Conservation (phyloP, 495 filamentous ascomycete genomes). For the Niebla homalea region DNA sequence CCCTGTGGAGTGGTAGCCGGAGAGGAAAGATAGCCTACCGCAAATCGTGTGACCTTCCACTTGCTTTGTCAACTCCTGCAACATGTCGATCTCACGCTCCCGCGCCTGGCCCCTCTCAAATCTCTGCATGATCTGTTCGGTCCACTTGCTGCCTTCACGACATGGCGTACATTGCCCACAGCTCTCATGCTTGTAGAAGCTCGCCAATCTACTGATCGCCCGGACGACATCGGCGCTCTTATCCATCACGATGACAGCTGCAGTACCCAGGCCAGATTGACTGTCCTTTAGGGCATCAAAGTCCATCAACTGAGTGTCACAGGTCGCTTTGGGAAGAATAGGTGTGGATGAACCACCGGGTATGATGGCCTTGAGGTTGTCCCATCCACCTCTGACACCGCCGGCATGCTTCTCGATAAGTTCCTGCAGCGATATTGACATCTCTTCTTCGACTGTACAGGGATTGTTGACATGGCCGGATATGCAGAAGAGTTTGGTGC, state of each 20-base stretch:
- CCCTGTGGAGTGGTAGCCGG: not conserved
- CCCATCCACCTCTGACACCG: conserved; percentile 92
- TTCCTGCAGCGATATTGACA: conserved; percentile 88
- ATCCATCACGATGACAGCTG: conserved; percentile 97
- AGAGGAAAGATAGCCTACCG: conserved; percentile 35
- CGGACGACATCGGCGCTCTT: conserved; percentile 92
- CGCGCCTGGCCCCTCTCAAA: conserved; percentile 83
- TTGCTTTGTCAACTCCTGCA: conserved; percentile 97
- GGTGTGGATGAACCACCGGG: conserved; percentile 94
- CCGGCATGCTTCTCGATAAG: conserved; percentile 97
- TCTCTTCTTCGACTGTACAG: conserved; percentile 94
- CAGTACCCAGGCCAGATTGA: conserved; percentile 93
- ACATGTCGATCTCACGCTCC: conserved; percentile 93
- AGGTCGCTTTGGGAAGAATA: conserved; percentile 74
- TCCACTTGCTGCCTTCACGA: conserved; percentile 95
- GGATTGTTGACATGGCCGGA: conserved; percentile 99
- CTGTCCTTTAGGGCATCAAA: conserved; percentile 97
- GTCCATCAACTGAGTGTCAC: conserved; percentile 95
- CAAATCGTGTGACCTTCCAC: conserved; percentile 98
- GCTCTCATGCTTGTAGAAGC: conserved; percentile 96
- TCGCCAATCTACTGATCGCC: conserved; percentile 78
- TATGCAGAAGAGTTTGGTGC: conserved; percentile 98
- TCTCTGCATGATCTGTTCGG: conserved; percentile 93
- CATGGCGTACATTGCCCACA: conserved; percentile 98
- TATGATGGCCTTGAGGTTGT: conserved; percentile 90